These are phyloP conservation scores for Nakazawaea ernobii DNA, from an alignment of 805 yeast species.

Conservation along the genomic window DNA sequence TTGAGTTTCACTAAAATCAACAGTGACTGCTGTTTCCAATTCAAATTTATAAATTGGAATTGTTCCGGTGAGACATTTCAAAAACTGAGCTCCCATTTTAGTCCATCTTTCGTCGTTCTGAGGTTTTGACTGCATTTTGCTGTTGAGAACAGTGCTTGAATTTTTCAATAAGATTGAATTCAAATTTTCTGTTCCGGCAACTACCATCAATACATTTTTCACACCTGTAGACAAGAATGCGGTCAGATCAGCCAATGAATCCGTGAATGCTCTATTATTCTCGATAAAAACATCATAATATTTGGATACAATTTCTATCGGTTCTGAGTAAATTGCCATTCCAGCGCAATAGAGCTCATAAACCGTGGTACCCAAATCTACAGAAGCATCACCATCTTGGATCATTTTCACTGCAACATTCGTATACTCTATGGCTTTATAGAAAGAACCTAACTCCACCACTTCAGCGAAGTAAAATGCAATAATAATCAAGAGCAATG, in stretches of 20 bases:
- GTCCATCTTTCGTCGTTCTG: neutral
- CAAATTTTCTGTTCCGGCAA: conserved; percentile 6
- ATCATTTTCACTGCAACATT: conserved; percentile 33
- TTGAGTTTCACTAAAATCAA: neutral
- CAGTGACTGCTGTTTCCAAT: neutral
- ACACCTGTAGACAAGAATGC: conserved; percentile 10
- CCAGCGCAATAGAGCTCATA: conserved; percentile 36
- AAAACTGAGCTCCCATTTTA: neutral
- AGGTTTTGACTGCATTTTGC: neutral
- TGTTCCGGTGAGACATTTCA: conserved; percentile 6
- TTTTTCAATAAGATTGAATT: conserved; percentile 1
- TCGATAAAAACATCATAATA: conserved; percentile 15
- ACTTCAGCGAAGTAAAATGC: conserved; percentile 28
- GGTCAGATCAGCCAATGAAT: conserved; percentile 1
- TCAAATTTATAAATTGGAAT: neutral
- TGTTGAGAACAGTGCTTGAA: neutral
- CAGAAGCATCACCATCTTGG: conserved; percentile 27
- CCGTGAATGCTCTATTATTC: conserved; percentile 10
- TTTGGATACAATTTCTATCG: conserved; percentile 28
- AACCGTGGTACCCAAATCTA: conserved; percentile 30
- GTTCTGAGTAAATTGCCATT: conserved; percentile 37
- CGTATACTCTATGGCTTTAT: conserved; percentile 34
- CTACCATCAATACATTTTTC: conserved; percentile 8
- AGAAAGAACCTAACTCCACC: conserved; percentile 24
- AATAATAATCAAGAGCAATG: conserved; percentile 32